Evolutionary conservation across 2,329 filamentous ascomycete genomes (phyloP), one percentile per base, ranked within the genome.

Genomic region (Diaporthe nobilis): DNA sequence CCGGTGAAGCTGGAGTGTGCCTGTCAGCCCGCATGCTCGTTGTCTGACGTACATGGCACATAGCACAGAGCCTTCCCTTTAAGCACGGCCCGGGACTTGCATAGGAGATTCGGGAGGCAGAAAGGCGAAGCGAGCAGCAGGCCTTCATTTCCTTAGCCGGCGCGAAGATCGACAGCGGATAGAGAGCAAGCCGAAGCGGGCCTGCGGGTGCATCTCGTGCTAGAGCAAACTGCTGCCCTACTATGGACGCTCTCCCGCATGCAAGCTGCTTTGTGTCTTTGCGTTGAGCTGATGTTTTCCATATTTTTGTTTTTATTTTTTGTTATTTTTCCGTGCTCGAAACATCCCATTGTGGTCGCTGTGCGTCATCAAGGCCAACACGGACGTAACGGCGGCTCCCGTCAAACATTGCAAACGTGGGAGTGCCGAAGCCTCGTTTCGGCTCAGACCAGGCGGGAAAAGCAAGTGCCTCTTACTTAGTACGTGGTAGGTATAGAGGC

Each of bases 381-480:
- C 70, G 55, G 55, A 44, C 70, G 42, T 49, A 61, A 60, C 55
- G 70, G 70, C 70, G 70, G 70, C 70, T 72, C 70, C 70, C 70
- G 55, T 60, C 31, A 49, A 49, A 72, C 37, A 49, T 34, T 10
- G 39, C 70, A 28, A 47, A 61, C 44, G 55, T 61, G 44, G 70
- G 70, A 72, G 42, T 61, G 70, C 55, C 70, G 55, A 61, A 61
- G 70, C 55, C 28, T 61, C 55, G 42, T 72, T 72, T 61, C 55
- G 42, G 13, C 31, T 39, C 17, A 47, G 22, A 57, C 34, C 51
- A 71, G 37, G 34, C 67, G 70, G 42, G 22, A 72, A 28, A 72
- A 51, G 70, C 70, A 61, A 60, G 42, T 60, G 42, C 31, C 31
- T 63, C 6, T 25, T 17, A 17, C 4, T 42, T 55, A 22, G 53